Conservation (phyloP, 176 grass and related monocot species). For the Luzula sylvatica region DNA sequence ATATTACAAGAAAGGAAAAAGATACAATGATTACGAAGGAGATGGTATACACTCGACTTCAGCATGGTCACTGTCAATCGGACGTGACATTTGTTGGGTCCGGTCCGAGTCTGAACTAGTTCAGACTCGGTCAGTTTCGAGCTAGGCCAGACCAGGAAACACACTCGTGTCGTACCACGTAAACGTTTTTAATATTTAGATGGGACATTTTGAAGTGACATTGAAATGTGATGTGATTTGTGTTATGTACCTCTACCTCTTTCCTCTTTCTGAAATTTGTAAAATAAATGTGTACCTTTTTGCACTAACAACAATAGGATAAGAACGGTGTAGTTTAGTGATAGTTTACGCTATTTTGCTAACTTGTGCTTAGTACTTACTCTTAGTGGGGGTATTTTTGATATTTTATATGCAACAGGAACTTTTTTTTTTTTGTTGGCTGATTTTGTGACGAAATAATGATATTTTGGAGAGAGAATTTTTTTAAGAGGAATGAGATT, state of each 20-base stretch:
- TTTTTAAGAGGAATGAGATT: no score
- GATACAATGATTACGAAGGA: no score
- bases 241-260: no score
- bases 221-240: conserved; percentile 10
- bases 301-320: conserved; percentile 25
- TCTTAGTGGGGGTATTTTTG: not conserved
- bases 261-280: not conserved
- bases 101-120: not conserved
- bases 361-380: not conserved
- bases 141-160: not conserved
- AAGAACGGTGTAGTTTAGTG: conserved; percentile 13
- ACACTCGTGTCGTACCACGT: not conserved
- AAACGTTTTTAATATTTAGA: not conserved
- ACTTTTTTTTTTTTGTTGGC: no score
- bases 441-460: no score
- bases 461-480: no score
- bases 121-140: not conserved
- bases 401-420: no score
- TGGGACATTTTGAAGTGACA: conserved; percentile 8
- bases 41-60: no score
- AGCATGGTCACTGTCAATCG: conserved; percentile 3
- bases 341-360: not conserved
- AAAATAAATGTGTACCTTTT: not conserved
- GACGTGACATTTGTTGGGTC: conserved; percentile 7
- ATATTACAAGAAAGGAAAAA: no score